Base-by-base conservation (phyloP, 192 early-diverging fungal genomes). In the Entomortierella beljakovae region DNA sequence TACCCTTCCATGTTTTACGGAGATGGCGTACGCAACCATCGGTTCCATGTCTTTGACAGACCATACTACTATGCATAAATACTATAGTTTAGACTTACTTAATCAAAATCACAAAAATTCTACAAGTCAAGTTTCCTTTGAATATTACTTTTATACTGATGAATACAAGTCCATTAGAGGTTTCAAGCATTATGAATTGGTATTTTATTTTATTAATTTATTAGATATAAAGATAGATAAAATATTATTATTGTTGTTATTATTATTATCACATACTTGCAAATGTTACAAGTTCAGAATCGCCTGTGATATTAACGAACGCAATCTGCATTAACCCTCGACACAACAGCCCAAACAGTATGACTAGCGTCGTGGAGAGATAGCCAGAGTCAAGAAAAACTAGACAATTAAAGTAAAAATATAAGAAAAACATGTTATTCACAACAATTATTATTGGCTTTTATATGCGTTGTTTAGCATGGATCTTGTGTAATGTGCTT, bases 11-110 rank as follows among this genome's bases (percentile, higher is more conserved):
- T 86, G 61, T 94, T 94, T 83, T 81, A 86, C 46, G 90, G 89
- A 49, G 64, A 84, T 48, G 93, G 93, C 3, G 72, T 92, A 46
- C 90, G 92, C 46, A 88, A 87, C 1, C 93, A 94, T 66, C 84
- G 80, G 23, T 94, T 92, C 85, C 92, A 94, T 68, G 93, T 94
- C 37, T 92, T 93, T 72, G 85, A 92, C 43, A 88, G 88, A 67
- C 92, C 93, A 26, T 85, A 89, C 43, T 94, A 94, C 80, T 94
- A 80, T 61, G 85, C 23, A 69, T 79, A 79, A 20, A 46, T 46
- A 38, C 6, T 38, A 8, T 8, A 6, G 13, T 6, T 38, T 13
- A 8, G 37, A 38, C 37, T n/a, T n/a, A n/a, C n/a, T n/a, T n/a
- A n/a, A n/a, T n/a, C n/a, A n/a, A n/a, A n/a, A n/a, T n/a, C n/a